Evolutionary conservation across 495 filamentous ascomycete species (phyloP).

Genomic region (Penicillium psychrofluorescens): DNA sequence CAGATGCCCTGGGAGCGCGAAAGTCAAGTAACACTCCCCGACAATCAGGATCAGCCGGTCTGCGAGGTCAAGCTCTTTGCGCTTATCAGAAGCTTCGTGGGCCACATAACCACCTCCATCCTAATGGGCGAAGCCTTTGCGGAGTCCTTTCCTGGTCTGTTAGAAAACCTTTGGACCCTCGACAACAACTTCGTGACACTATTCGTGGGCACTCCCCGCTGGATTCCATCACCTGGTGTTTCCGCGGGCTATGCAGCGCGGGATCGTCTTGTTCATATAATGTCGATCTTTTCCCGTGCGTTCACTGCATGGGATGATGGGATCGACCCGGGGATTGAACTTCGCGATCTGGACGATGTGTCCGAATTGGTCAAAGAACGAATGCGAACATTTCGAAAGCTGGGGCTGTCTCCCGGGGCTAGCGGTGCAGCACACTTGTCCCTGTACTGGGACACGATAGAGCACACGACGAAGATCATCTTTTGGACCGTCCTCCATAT

Average conservation of each 20-base stretch:
- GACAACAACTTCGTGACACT: conserved; percentile 47
- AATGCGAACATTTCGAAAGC: conserved; percentile 27
- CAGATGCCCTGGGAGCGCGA: conserved; percentile 54
- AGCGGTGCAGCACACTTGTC: conserved; percentile 31
- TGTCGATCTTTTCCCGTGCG: conserved; percentile 44
- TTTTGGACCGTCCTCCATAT: conserved; percentile 54
- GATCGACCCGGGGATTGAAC: conserved; percentile 35
- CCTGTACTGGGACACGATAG: conserved; percentile 48
- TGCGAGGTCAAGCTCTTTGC: conserved; percentile 46
- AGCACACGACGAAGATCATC: conserved; percentile 41
- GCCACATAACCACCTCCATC: conserved; percentile 38
- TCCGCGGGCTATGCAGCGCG: conserved; percentile 47
- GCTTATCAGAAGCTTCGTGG: conserved; percentile 49
- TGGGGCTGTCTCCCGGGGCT: conserved; percentile 20
- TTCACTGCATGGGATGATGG: conserved; percentile 40
- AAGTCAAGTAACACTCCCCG: conserved; percentile 27
- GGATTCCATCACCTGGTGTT: conserved; percentile 41
- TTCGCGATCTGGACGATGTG: conserved; percentile 48
- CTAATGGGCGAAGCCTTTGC: conserved; percentile 50
- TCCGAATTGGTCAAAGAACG: conserved; percentile 40
- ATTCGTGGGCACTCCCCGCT: conserved; percentile 44
- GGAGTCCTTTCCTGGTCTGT: conserved; percentile 44
- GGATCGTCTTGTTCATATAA: conserved; percentile 36
- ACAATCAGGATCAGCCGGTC: conserved; percentile 19
- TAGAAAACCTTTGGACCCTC: conserved; percentile 48